Evolutionary conservation across 2,329 filamentous ascomycete species (phyloP).

Genomic region (Stemphylium vesicarium): DNA sequence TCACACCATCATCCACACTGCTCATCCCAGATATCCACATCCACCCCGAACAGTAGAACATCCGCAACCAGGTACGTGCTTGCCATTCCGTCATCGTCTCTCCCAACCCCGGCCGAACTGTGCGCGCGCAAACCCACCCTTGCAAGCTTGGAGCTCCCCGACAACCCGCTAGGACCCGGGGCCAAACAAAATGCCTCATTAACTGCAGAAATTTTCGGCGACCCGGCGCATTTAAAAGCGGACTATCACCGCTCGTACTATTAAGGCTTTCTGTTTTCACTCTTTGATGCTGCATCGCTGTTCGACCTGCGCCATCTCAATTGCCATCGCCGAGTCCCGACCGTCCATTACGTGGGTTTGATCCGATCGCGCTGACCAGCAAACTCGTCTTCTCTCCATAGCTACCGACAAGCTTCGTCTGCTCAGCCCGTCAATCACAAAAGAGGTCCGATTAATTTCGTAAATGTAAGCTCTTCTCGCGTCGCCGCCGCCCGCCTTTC

Average conservation of each 20-base stretch:
- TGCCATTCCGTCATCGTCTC: conserved; percentile 8
- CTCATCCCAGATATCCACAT: too few species aligned
- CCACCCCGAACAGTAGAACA: neutral
- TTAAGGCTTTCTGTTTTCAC: conserved; percentile 20
- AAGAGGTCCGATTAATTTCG: conserved; percentile 29
- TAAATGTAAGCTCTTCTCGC: conserved; percentile 42
- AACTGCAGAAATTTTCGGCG: conserved; percentile 44
- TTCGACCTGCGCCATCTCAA: conserved; percentile 29
- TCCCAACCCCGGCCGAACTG: conserved; percentile 30
- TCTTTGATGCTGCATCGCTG: conserved; percentile 39
- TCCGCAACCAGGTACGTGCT: conserved; percentile 37
- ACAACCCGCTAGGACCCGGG: conserved; percentile 37
- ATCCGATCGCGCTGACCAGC: conserved; percentile 42
- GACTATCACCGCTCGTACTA: conserved; percentile 23
- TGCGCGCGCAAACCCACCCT: conserved; percentile 27
- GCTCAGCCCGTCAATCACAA: conserved; percentile 18
- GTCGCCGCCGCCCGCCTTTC: neutral
- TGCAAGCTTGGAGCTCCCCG: conserved; percentile 32
- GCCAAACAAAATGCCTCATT: conserved; percentile 48
- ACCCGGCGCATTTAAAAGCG: conserved; percentile 40
- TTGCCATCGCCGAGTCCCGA: conserved; percentile 28
- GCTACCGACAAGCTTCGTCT: conserved; percentile 23
- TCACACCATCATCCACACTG: conserved; percentile 8
- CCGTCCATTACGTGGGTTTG: conserved; percentile 24
- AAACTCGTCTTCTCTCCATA: conserved; percentile 25